phyloP scores from a whole-genome alignment of 345 rosid species.

The Gossypium anomalum region DNA sequence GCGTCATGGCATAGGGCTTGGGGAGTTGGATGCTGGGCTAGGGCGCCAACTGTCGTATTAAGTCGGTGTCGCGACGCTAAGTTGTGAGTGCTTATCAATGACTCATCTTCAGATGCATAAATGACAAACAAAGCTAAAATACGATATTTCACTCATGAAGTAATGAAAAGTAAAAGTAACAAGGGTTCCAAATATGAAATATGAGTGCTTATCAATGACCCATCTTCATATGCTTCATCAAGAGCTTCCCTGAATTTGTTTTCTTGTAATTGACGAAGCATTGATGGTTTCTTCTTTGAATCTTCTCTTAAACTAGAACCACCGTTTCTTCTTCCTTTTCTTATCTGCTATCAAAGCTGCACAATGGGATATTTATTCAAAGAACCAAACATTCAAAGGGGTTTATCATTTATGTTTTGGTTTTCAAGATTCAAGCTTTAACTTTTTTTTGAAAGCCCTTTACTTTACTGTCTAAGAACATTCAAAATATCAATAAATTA shows the following conservation, averaged over 20 bases:
- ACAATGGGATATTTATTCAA: slow-evolving; percentile 45
- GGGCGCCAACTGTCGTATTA: no score
- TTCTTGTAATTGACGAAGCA: slow-evolving; percentile 67
- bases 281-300: slow-evolving; percentile 44
- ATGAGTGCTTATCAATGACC: slow-evolving; percentile 12
- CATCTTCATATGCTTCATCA: slow-evolving; percentile 82
- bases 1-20: no score
- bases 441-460: slow-evolving; percentile 12
- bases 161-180: no score
- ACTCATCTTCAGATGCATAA: no score
- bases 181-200: no score
- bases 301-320: background rate
- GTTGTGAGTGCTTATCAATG: no score
- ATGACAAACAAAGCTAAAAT: no score
- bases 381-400: background rate
- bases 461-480: slow-evolving; percentile 32
- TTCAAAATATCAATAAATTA: slow-evolving; percentile 20
- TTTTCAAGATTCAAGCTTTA: slow-evolving; percentile 21
- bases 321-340: slow-evolving; percentile 13
- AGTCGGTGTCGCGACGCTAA: no score
- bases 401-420: slow-evolving; percentile 13
- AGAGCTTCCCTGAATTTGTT: slow-evolving; percentile 76
- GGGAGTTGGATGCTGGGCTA: no score
- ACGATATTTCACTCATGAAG: no score
- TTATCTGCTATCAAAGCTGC: slow-evolving; percentile 70